Evolutionary conservation across 2,329 filamentous ascomycete species (phyloP), one percentile per base, ranked within the genome.

Genomic region (Fusarium pseudograminearum): DNA sequence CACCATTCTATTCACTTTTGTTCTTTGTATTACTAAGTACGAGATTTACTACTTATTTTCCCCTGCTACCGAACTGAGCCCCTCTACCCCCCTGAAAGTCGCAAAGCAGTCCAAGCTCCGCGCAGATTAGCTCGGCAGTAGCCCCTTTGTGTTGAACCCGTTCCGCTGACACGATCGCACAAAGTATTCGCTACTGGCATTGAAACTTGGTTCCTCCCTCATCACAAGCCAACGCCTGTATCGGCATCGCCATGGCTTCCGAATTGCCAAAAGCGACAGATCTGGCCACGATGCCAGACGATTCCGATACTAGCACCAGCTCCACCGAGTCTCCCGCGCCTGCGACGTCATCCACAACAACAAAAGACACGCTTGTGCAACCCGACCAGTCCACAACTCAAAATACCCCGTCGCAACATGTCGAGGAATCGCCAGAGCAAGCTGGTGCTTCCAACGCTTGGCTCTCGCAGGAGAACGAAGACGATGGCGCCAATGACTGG

Each of bases 211-310:
- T 61, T 55, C 40, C 33, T 58, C 46, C 44, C 50, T 68, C 45
- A 54, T 54, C 51, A 54, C 51, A 51, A 74, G 64, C 41, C 45
- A 66, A 47, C 46, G 47, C 46, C 60, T 59, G 45, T 65, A 65
- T 60, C 57, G 67, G 67, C 72, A 67, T 70, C 59, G 75, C 61
- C 61, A 83, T 83, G 81, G 78, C 78, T 70, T 73, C 75, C 68
- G 80, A 79, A 73, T 67, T 72, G 58, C 70, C 76, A 53, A 76
- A 75, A 64, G 73, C 80, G 55, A 77, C 79, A 73, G 82, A 81
- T 69, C 79, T 81, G 69, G 80, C 81, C 51, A 71, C 79, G 61
- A 80, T 82, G 76, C 81, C 82, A 33, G 77, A 78, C 61, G 76
- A 77, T 61, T 33, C 61, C 58, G 73, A 73, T 57, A 54, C 67